Evolutionary conservation across 192 early-diverging fungal genomes (phyloP).

Genomic region (Coemansia pectinata): DNA sequence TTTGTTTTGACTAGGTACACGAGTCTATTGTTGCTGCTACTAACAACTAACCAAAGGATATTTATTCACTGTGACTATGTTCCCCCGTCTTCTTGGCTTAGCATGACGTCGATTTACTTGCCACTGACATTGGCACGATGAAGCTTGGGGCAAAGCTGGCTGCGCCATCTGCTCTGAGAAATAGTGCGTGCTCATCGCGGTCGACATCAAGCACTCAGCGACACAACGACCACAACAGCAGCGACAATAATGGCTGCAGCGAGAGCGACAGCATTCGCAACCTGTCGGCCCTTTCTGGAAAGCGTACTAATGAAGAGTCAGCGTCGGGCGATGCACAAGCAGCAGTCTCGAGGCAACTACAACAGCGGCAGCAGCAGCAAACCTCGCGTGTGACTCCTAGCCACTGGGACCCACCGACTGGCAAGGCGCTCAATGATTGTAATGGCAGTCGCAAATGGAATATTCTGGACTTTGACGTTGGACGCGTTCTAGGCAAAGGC

Average conservation of each 20-base stretch:
- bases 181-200: constrained; percentile 3
- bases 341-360: neutral
- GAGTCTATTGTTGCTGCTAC: neutral
- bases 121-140: constrained; percentile 36
- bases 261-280: neutral
- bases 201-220: constrained; percentile 12
- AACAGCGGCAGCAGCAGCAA: constrained; percentile 4
- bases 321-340: neutral
- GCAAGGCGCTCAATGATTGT: neutral
- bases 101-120: constrained; percentile 28
- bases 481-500: constrained; percentile 85
- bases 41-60: neutral
- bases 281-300: neutral
- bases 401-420: neutral
- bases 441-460: constrained; percentile 51
- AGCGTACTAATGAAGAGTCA: neutral
- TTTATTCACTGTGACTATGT: neutral
- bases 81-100: neutral
- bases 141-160: constrained; percentile 15
- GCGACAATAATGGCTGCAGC: constrained; percentile 4
- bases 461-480: constrained; percentile 89
- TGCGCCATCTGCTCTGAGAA: neutral
- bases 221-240: neutral
- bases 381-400: neutral
- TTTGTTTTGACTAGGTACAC: neutral